Base-by-base conservation (phyloP, 75 land plant species). In the Selaginella moellendorffii region DNA sequence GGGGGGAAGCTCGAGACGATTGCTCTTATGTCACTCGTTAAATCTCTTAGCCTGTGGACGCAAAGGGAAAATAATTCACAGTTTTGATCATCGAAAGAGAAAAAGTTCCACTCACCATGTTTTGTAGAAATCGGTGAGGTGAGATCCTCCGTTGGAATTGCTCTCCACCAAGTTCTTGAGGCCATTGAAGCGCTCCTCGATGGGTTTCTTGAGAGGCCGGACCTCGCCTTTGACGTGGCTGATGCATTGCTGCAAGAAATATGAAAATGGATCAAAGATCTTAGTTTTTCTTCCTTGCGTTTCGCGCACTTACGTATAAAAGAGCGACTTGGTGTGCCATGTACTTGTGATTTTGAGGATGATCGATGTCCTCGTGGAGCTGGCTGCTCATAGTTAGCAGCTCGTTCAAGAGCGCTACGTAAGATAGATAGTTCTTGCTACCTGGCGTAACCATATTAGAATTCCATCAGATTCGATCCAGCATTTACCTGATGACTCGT, bases 281-380 rank as follows among this genome's bases (percentile, higher is more conserved):
- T n/a, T n/a, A n/a, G n/a, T n/a, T n/a, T n/a, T n/a, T n/a, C n/a
- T n/a, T n/a, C n/a, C n/a, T n/a, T n/a, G n/a, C n/a, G n/a, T n/a
- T n/a, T n/a, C n/a, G n/a, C n/a, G n/a, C 8, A 10, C 63, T 62
- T 62, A 62, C 63, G 26, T 62, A 62, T 1, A 62, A 27, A 24
- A 62, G 63, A 24, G 63, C 63, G 1, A 62, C 27, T 62, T 62
- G 63, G 27, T 62, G 63, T 24, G 63, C 63, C 24, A 62, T 26
- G 63, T 62, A 62, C 27, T 62, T 62, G 28, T 62, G 63, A 27
- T 62, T 62, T 24, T 24, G 28, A 1, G 23, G 63, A 17, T 62
- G 63, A 24, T 24, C 2, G 10, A 62, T 17, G 17, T 62, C 63
- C 27, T 62, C 63, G 63, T 27, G 27, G 2, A 62, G 25, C 63